Evolutionary conservation across 2,329 filamentous ascomycete genomes (phyloP).

Genomic region (Fusarium keratoplasticum): DNA sequence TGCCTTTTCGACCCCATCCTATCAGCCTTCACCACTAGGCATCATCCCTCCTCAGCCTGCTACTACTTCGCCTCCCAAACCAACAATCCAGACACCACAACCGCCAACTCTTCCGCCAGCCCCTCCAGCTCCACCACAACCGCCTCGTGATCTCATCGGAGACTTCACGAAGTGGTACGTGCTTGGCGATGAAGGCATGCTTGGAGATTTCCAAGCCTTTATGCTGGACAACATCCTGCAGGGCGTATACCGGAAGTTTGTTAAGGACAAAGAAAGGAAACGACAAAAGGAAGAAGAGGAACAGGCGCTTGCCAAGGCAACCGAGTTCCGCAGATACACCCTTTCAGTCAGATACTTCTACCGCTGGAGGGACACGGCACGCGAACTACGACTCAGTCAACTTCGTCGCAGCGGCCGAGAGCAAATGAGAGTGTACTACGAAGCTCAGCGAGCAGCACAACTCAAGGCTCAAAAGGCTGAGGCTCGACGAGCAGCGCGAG

Average conservation of each 20-base stretch:
- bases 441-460: conserved; percentile 50
- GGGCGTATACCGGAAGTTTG: conserved; percentile 55
- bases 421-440: conserved; percentile 60
- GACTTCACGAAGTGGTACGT: conserved; percentile 68
- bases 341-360: conserved; percentile 68
- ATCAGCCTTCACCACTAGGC: background rate
- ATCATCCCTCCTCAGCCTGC: conserved; percentile 1
- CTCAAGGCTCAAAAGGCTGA: conserved; percentile 51
- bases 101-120: conserved; percentile 8
- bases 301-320: conserved; percentile 58
- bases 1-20: conserved; percentile 5
- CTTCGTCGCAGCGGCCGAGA: conserved; percentile 65
- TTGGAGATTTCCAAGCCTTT: conserved; percentile 62
- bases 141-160: conserved; percentile 56
- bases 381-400: conserved; percentile 60
- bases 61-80: background rate
- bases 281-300: conserved; percentile 61
- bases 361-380: conserved; percentile 63
- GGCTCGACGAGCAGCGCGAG: conserved; percentile 41
- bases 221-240: conserved; percentile 59
- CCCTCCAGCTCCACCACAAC: conserved; percentile 20
- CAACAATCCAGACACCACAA: conserved; percentile 9
- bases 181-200: conserved; percentile 63
- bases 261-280: conserved; percentile 55
- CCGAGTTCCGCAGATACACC: conserved; percentile 61